Evolutionary conservation across 441 rosid species (phyloP).

Genomic region (Brassica balearica): DNA sequence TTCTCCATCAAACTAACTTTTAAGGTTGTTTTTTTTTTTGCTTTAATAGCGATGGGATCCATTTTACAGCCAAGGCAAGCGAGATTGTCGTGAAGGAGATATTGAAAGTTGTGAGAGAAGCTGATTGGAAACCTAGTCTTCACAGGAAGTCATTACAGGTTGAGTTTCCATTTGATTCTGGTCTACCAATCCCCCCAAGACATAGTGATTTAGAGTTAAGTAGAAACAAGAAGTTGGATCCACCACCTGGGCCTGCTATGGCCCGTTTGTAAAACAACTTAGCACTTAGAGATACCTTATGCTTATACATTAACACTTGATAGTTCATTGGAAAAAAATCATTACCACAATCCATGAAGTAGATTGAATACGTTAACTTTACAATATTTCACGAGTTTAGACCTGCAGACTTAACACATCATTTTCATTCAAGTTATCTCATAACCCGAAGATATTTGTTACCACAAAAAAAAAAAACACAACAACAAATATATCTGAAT

Average conservation of each 20-base stretch:
- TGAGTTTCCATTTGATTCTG: constrained; percentile 59
- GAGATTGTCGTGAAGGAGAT: constrained; percentile 65
- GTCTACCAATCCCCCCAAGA: constrained; percentile 23
- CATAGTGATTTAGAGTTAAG: constrained; percentile 31
- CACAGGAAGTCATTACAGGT: constrained; percentile 56
- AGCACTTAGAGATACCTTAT: constrained; percentile 5
- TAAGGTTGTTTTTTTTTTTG: background rate
- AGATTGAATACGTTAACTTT: too few species aligned
- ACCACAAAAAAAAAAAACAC: background rate
- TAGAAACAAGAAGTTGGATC: constrained; percentile 27
- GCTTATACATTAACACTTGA: constrained; percentile 1
- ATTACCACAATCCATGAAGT: too few species aligned
- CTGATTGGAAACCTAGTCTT: constrained; percentile 79
- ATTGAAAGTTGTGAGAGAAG: constrained; percentile 58
- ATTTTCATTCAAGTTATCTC: background rate
- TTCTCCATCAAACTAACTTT: background rate
- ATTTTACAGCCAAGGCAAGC: constrained; percentile 67
- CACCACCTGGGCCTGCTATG: constrained; percentile 12
- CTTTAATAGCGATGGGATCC: constrained; percentile 68
- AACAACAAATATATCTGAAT: background rate
- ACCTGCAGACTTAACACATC: background rate
- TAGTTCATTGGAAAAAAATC: too few species aligned
- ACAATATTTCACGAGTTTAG: background rate
- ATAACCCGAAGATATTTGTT: background rate
- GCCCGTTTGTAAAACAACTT: constrained; percentile 17